Base-by-base conservation (phyloP, 169 alveolate species). In the Plasmodium yoelii region DNA sequence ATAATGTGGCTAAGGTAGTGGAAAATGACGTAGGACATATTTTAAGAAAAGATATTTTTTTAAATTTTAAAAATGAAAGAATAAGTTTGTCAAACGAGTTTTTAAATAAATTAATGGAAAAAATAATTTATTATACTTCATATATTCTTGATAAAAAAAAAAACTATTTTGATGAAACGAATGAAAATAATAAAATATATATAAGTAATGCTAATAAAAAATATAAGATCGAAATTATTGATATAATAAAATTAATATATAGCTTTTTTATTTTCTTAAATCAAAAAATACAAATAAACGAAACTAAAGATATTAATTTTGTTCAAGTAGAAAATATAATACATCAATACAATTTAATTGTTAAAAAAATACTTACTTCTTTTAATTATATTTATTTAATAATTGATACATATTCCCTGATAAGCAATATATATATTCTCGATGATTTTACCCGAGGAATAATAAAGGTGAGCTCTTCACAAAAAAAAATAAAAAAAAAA, bases 221-320 rank as follows among this genome's bases (percentile, higher is more conserved):
- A 44, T 49, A 77, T 28, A 77, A 49, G 10, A 64, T 77, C 1
- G 88, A 77, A 39, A 28, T 77, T 63, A 77, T 77, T 10, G 88
- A 77, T 68, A n/a, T 77, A 10, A 64, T 77, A 49, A 77, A 77
- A 77, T 77, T 77, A 49, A 68, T 77, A 22, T 77, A 77, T 13
- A 77, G 88, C 28, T 63, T 77, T 19, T 77, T 77, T 57, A 68
- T 77, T 49, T 51, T 77, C 18, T 68, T 77, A 77, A 77, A 77
- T 64, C 88, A 77, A 51, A 51, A 68, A 15, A 47, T 77, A 6
- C 77, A 64, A 12, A 56, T 63, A 46, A 57, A 56, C 26, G 12
- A 68, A 64, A 59, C 51, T 7, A 12, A 77, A 49, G 53, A 26
- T 12, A 63, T 77, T 15, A 49, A 51, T 22, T 63, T 77, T 44